phyloP scores from a whole-genome alignment of 208 protist species.

The Blechomonas ayalai region DNA sequence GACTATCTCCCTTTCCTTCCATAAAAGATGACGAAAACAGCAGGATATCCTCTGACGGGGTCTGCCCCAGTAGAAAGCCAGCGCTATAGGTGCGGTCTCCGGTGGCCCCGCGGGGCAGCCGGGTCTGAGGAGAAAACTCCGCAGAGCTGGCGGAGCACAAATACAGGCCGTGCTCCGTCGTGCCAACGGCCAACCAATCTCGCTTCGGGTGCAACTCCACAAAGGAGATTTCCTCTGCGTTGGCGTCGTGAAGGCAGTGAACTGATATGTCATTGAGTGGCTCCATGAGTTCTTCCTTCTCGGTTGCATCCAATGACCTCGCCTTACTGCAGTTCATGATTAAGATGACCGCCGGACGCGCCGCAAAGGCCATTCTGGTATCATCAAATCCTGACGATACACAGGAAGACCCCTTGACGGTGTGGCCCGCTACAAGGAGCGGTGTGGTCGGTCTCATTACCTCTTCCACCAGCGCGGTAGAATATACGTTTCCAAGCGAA shows the following conservation, averaged over 20 bases:
- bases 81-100: constrained; percentile 49
- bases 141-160: constrained; percentile 38
- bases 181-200: constrained; percentile 61
- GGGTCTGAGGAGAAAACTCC: constrained; percentile 19
- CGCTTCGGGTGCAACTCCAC: constrained; percentile 40
- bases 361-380: constrained; percentile 16
- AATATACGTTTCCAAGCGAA: too few relatives aligned
- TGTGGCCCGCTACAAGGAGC: constrained; percentile 15
- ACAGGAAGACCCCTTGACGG: constrained; percentile 12
- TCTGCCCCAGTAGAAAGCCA: constrained; percentile 31
- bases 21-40: constrained; percentile 60
- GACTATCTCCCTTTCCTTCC: constrained; percentile 12
- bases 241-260: too few relatives aligned
- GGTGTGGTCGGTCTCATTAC: too few relatives aligned
- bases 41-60: constrained; percentile 26
- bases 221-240: constrained; percentile 32
- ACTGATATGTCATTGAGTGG: too few relatives aligned
- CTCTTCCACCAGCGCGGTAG: too few relatives aligned
- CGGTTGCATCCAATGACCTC: too few relatives aligned
- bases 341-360: too few relatives aligned
- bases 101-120: constrained; percentile 36
- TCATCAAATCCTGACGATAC: constrained; percentile 18
- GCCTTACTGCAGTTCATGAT: too few relatives aligned
- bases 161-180: constrained; percentile 58
- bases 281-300: too few relatives aligned